Evolutionary conservation across 768 basidiomycete species (phyloP), one percentile per base, ranked within the genome.

Genomic region (Naganishia vaughanmartiniae): DNA sequence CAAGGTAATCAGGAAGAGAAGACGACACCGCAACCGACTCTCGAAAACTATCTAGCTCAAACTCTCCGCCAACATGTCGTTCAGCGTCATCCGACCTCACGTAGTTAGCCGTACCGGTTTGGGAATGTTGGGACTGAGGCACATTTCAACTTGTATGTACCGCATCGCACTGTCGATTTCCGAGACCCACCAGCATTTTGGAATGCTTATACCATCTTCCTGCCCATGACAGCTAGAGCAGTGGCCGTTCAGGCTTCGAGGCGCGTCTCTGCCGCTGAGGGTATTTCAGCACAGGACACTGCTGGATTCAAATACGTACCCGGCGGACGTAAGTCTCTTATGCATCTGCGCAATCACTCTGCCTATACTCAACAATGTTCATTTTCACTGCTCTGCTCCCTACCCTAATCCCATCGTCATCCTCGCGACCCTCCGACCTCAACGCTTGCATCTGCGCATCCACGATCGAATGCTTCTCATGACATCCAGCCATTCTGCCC

Each of bases 401-500:
- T 51, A 15, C 48, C 6, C 33, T 51, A 42, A 11, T 30, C 39
- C 57, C 19, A 11, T 55, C 51, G 51, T 31, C 28, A 15, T 34
- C n/a, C 36, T 7, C 51, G 14, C 57, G 36, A 24, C 26, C 54
- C 45, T 53, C 10, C 26, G 24, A n/a, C 53, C 34, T 28, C 19
- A 15, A 36, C 34, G 21, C 39, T 45, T 39, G 39, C 30, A 57
- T 51, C 14, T 54, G 45, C 54, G 42, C 36, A 12, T 24, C 39
- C 30, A 39, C 66, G 4, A 24, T 34, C 2, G 34, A 56, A 33
- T 39, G 14, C 42, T 28, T 15, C 48, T 45, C 36, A 10, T 31
- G 19, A n/a, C 21, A 34, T 30, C 21, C 21, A 92, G 93, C 93
- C 70, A 86, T 96, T 77, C 87, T 89, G 83, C 87, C 87, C 80